These are phyloP conservation scores for Zostera marina DNA, from an alignment of 116 monocot genomes.

Conservation along the genomic window DNA sequence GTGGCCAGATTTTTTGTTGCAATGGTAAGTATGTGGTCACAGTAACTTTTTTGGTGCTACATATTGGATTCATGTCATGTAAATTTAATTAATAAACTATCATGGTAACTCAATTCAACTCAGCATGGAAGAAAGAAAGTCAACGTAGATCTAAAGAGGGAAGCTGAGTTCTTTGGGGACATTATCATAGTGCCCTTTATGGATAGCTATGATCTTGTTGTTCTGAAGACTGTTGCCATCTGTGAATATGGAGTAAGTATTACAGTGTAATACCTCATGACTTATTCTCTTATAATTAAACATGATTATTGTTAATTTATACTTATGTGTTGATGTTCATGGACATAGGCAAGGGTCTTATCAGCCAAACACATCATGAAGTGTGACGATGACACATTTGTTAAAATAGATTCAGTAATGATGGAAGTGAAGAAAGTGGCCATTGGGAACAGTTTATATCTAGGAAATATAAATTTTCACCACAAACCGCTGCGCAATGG, in stretches of 20 bases:
- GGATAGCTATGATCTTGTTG: slow-evolving; percentile 65
- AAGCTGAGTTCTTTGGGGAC: slow-evolving; percentile 64
- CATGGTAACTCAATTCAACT: neutral
- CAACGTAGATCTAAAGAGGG: slow-evolving; percentile 42
- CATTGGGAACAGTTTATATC: slow-evolving; percentile 44
- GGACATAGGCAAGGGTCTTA: slow-evolving; percentile 28
- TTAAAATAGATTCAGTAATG: slow-evolving; percentile 65
- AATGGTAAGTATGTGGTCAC: slow-evolving; percentile 16
- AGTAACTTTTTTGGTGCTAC: too few species aligned
- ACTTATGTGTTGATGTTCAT: neutral
- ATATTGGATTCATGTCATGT: neutral
- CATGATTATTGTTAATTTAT: neutral
- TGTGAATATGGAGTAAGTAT: slow-evolving; percentile 52
- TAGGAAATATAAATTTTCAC: slow-evolving; percentile 86
- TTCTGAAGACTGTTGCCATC: slow-evolving; percentile 55
- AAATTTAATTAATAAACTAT: neutral
- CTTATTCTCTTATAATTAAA: too few species aligned
- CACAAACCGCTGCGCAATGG: slow-evolving; percentile 84
- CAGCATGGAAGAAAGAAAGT: slow-evolving; percentile 51
- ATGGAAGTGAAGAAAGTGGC: slow-evolving; percentile 57
- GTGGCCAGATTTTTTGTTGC: slow-evolving; percentile 56
- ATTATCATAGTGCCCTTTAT: slow-evolving; percentile 54
- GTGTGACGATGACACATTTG: slow-evolving; percentile 96
- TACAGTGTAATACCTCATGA: neutral
- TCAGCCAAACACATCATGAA: slow-evolving; percentile 89